Evolutionary conservation across 2,329 filamentous ascomycete genomes (phyloP).

Genomic region (Nakataea oryzae): DNA sequence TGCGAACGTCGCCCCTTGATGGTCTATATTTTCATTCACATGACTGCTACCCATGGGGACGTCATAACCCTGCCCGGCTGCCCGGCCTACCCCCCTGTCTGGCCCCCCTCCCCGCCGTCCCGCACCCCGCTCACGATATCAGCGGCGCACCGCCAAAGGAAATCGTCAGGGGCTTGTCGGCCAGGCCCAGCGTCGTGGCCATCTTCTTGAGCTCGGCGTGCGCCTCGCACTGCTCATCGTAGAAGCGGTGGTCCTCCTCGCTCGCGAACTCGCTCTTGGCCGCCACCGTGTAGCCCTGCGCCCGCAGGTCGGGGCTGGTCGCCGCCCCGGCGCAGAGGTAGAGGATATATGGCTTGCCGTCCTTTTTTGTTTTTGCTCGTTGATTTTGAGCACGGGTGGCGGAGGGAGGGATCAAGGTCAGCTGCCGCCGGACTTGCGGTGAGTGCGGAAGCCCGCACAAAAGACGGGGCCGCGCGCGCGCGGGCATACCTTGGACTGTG

Average conservation of each 20-base stretch:
- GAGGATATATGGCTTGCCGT: constrained; percentile 61
- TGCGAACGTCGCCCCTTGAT: too few species aligned
- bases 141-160: constrained; percentile 6
- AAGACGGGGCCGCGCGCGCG: background rate
- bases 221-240: constrained; percentile 43
- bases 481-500: constrained; percentile 28
- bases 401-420: too few species aligned
- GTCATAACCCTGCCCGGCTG: too few species aligned
- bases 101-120: too few species aligned
- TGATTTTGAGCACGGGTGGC: too few species aligned
- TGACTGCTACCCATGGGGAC: too few species aligned
- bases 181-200: constrained; percentile 19
- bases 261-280: constrained; percentile 53
- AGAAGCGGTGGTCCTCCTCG: constrained; percentile 60
- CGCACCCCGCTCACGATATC: background rate
- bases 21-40: too few species aligned
- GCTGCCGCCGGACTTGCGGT: background rate
- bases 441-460: background rate
- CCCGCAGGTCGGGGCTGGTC: constrained; percentile 44
- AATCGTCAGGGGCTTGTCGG: constrained; percentile 15
- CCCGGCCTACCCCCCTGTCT: too few species aligned
- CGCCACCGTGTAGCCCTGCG: constrained; percentile 55
- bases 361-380: constrained; percentile 36
- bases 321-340: constrained; percentile 36
- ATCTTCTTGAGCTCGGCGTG: constrained; percentile 29